phyloP scores from a whole-genome alignment of 495 filamentous ascomycete genomes.

The Clohesyomyces aquaticus region DNA sequence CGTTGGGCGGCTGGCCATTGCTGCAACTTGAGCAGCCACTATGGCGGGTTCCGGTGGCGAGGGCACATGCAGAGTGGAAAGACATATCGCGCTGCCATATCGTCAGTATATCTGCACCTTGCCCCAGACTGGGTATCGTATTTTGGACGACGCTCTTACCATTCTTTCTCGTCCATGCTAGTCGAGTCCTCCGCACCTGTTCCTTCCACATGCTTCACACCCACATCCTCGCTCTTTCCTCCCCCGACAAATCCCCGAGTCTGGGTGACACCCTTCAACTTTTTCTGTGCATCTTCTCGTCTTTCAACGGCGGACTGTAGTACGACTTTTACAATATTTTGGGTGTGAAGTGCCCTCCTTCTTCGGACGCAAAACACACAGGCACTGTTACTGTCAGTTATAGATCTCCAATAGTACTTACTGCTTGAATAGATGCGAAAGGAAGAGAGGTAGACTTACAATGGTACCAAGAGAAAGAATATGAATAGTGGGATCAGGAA shows the following conservation, averaged over 20 bases:
- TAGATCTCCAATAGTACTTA: too few relatives aligned
- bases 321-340: not conserved
- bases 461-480: not conserved
- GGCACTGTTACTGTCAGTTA: too few relatives aligned
- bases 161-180: not conserved
- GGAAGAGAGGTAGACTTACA: too few relatives aligned
- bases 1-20: not conserved
- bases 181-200: not conserved
- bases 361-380: not conserved
- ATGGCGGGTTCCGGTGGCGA: constrained; percentile 23
- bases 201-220: not conserved
- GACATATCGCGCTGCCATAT: constrained; percentile 26
- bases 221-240: constrained; percentile 1
- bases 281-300: constrained; percentile 15
- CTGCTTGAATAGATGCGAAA: too few relatives aligned
- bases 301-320: not conserved
- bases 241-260: not conserved
- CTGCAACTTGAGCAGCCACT: not conserved
- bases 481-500: not conserved
- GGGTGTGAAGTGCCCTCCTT: not conserved
- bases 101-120: not conserved
- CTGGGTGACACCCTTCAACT: constrained; percentile 23
- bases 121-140: not conserved
- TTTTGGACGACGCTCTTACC: not conserved
- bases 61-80: constrained; percentile 13